Evolutionary conservation across 1,284 basidiomycete species (phyloP).

Genomic region (Neolentinus lepideus): DNA sequence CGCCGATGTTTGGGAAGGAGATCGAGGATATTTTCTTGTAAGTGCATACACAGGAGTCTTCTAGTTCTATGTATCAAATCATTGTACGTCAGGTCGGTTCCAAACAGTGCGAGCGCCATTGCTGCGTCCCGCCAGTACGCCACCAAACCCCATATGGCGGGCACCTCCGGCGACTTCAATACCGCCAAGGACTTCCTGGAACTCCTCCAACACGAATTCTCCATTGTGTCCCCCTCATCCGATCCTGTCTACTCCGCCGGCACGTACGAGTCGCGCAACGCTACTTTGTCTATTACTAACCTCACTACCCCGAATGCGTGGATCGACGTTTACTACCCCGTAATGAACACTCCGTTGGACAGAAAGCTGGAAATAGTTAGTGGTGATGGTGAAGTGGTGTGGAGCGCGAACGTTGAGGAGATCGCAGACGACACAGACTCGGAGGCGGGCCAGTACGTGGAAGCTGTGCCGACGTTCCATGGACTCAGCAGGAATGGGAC

Average conservation of each 20-base stretch:
- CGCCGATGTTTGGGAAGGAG: slow-evolving; percentile 3
- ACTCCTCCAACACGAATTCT: slow-evolving; percentile 56
- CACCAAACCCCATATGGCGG: slow-evolving; percentile 67
- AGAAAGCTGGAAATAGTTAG: slow-evolving; percentile 55
- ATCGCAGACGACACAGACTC: slow-evolving; percentile 56
- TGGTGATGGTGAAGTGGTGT: slow-evolving; percentile 47
- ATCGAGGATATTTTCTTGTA: slow-evolving; percentile 18
- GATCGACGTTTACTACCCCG: slow-evolving; percentile 80
- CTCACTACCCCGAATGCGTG: slow-evolving; percentile 53
- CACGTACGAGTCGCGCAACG: slow-evolving; percentile 50
- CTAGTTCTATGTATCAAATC: background rate
- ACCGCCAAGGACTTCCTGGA: slow-evolving; percentile 59
- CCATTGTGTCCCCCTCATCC: slow-evolving; percentile 34
- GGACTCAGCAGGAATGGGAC: slow-evolving; percentile 62
- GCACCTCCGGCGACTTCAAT: slow-evolving; percentile 54
- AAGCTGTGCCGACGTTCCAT: slow-evolving; percentile 61
- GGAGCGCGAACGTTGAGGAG: slow-evolving; percentile 67
- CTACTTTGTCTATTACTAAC: slow-evolving; percentile 49
- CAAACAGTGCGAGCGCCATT: slow-evolving; percentile 46
- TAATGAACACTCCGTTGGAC: slow-evolving; percentile 71
- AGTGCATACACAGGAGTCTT: background rate
- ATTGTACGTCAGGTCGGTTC: slow-evolving; percentile 22
- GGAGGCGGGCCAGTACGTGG: slow-evolving; percentile 53
- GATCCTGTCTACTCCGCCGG: slow-evolving; percentile 62
- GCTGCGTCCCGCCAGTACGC: slow-evolving; percentile 52